phyloP scores from a whole-genome alignment of 2,329 filamentous ascomycete species.

The Aaosphaeria arxii region DNA sequence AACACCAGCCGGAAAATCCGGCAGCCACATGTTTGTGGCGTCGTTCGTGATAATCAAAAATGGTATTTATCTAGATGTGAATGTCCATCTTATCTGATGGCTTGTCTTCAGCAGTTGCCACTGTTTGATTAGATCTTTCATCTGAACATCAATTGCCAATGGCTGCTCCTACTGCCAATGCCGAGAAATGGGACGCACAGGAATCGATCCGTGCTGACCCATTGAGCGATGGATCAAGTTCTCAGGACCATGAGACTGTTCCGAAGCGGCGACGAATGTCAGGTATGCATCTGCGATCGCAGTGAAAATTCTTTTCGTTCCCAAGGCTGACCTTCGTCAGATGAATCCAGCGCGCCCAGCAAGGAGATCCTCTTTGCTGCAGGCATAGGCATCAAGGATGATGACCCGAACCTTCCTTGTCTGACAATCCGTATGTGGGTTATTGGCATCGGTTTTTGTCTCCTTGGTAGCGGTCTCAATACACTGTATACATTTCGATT shows the following conservation, averaged over 20 bases:
- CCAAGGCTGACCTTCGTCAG: not conserved
- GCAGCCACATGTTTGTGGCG: too few species aligned
- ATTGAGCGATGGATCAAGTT: not conserved
- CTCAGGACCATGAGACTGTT: not conserved
- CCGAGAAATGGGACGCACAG: not conserved
- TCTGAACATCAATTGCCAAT: not conserved
- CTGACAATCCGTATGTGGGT: conserved; percentile 2
- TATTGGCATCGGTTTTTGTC: conserved; percentile 1
- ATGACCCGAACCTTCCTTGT: conserved; percentile 1
- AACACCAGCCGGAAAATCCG: too few species aligned
- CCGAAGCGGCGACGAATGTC: not conserved
- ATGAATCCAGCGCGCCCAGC: not conserved
- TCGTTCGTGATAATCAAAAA: too few species aligned
- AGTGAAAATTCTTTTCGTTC: not conserved
- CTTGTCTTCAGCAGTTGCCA: too few species aligned
- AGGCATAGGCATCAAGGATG: not conserved
- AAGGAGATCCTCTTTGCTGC: not conserved
- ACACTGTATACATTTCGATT: conserved; percentile 3
- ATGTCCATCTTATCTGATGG: too few species aligned
- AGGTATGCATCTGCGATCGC: not conserved
- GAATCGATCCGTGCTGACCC: not conserved
- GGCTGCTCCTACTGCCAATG: not conserved
- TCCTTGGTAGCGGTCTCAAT: conserved; percentile 2
- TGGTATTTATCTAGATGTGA: too few species aligned
- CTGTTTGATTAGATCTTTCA: too few species aligned